Evolutionary conservation across 2,329 filamentous ascomycete genomes (phyloP), one percentile per base, ranked within the genome.

Genomic region (Aspergillus sp.): DNA sequence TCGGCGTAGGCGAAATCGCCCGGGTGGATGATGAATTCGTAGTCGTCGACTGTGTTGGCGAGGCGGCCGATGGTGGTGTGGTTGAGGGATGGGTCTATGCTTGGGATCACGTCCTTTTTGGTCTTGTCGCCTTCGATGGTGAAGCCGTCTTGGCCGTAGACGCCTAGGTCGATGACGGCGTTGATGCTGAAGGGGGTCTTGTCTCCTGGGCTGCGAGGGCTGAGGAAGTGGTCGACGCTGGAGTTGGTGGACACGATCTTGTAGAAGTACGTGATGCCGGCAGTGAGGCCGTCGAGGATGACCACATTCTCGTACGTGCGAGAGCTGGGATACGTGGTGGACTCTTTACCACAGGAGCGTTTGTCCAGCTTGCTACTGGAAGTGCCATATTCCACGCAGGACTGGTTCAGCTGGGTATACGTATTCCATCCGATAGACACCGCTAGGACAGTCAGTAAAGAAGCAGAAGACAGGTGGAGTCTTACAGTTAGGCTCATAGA

Each of bases 191-290:
- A 87, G 0, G 83, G 74, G 0, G 80, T 82, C 52, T 71, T 77
- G 70, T 86, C 83, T 15, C 84, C 84, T 0, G 83, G 74, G 3
- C 71, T 58, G 1, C 84, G 80, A 3, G 82, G 79, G 61, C 80
- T 86, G 49, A 82, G 64, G 69, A 86, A 86, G 40, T 81, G 77
- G 35, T 79, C 77, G 8, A 82, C 72, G 4, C 67, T 82, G 0
- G 83, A 83, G 70, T 86, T 86, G 27, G 76, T 80, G 2, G 82
- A 84, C 8, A 74, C 75, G 49, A 86, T 84, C 72, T 83, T 78
- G 74, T 86, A 86, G 73, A 83, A 86, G 69, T 86, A 86, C 0
- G 77, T 84, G 1, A 82, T 84, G 0, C 79, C 82, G 0, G 84
- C 78, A 0, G 69, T 70, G 19, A 86, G 69, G 6, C 66, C 73